Evolutionary conservation across 1,139 yeast genomes (phyloP), one percentile per base, ranked within the genome.

Genomic region (Pichia sp.): DNA sequence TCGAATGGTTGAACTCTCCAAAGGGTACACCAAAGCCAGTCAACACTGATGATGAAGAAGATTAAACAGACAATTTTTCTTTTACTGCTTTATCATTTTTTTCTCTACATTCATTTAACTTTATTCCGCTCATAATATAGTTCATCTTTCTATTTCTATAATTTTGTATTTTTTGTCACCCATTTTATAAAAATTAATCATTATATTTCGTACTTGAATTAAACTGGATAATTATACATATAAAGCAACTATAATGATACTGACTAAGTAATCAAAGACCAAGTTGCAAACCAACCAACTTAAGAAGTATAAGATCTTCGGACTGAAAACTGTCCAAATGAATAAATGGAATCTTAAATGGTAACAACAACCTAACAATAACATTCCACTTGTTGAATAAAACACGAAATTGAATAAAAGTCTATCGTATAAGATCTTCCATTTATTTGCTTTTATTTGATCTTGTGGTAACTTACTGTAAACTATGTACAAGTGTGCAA

Each of bases 241-340:
- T 34, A 34, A 42, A 5, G 52, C 50, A 15, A 57, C 45, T 20
- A 61, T 44, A 9, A 58, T 7, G 17, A 44, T 42, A 22, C 62
- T 53, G 17, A 58, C 34, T 2, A 57, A 32, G 22, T 67, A 57
- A 51, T 78, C 84, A 28, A 76, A 61, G 10, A 75, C 51, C 8
- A 71, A 55, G 51, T 77, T 78, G 60, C 82, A 69, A 1, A 79
- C 50, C 33, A 77, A 69, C 99, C 99, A 94, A 3, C 83, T 83
- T 1, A 82, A 79, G 54, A 85, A 84, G 63, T 84, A 93, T 32
- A 95, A 75, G 17, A 93, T 67, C 59, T 90, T 93, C 0, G 99
- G 99, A 43, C 96, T 87, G 68, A 93, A 93, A 4, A 94, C 99
- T 2, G 98, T 89, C 98, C 99, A 94, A 15, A 94, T 85, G 63